Conservation (phyloP, 2,329 filamentous ascomycete species). For the Neophaeococcomyces aloes region DNA sequence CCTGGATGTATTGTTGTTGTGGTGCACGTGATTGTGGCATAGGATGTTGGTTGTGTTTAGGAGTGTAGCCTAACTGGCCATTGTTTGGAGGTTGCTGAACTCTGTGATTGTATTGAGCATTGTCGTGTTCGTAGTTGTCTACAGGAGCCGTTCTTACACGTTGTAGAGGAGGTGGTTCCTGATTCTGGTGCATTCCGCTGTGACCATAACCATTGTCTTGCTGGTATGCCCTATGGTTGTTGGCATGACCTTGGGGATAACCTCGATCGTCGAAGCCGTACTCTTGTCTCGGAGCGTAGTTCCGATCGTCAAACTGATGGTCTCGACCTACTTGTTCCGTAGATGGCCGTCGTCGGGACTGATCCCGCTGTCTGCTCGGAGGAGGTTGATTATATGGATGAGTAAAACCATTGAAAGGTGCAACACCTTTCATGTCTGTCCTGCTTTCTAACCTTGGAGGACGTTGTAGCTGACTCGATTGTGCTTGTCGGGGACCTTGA, state of each 20-base stretch:
- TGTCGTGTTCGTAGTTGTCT: constrained; percentile 11
- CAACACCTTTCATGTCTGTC: not conserved
- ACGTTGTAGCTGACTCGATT: constrained; percentile 2
- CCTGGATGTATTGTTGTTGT: constrained; percentile 9
- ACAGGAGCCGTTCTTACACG: constrained; percentile 3
- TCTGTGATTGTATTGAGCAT: constrained; percentile 14
- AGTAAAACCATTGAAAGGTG: not conserved
- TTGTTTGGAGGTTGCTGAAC: constrained; percentile 7
- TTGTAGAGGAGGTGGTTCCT: not conserved
- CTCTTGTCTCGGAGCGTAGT: constrained; percentile 12
- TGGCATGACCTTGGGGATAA: not conserved
- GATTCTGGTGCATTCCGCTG: not conserved
- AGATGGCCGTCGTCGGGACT: not conserved
- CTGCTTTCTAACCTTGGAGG: constrained; percentile 19
- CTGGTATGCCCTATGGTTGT: not conserved
- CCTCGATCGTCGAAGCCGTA: constrained; percentile 7
- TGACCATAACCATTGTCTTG: not conserved
- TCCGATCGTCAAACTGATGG: not conserved
- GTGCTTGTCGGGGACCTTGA: not conserved
- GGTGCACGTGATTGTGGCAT: constrained; percentile 4
- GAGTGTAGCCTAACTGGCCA: too few relatives aligned
- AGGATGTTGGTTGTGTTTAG: constrained; percentile 10
- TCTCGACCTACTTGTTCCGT: not conserved
- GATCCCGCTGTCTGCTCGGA: not conserved
- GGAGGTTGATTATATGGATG: constrained; percentile 2